Base-by-base conservation (phyloP, 352 stramenopile species). In the Phytophthora fragariae region DNA sequence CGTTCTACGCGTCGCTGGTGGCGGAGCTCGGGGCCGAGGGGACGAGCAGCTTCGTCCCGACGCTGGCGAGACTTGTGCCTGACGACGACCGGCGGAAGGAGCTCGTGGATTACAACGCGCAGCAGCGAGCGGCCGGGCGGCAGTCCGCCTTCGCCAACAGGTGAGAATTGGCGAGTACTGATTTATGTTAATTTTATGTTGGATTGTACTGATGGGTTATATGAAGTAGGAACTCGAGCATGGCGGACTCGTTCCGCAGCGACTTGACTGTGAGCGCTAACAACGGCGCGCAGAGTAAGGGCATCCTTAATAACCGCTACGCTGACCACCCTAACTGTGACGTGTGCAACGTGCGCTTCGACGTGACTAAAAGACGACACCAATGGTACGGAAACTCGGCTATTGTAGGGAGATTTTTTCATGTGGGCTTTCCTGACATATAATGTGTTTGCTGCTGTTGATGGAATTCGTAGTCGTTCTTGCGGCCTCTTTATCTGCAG, bases 301-400 rank as follows among this genome's bases (percentile, higher is more conserved):
- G 85, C 1, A 61, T 93, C 0, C 39, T 93, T 12, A 90, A 88
- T 24, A 87, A 87, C n/a, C 82, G 86, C n/a, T 91, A 91, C 49
- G 79, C 71, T 1, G 84, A 91, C 27, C 80, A 86, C 29, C 80
- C 84, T 2, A 89, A 86, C 39, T 91, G 84, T 57, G 84, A 91
- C 62, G 79, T 90, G 58, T 91, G 84, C 70, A 81, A 80, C 46
- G 79, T 84, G 1, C 63, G 55, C 15, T 91, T 91, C 69, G 84
- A 91, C 33, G 79, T 91, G 54, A 86, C 81, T 2, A 89, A 89
- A 53, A 70, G 78, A 50, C 75, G 84, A 12, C 84, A 91, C 61
- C 84, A 89, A 69, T 91, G 84, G 80, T 87, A 63, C 19, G 57
- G 17, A n/a, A 19, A 12, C 46, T 39, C 15, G 53, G 44, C 53